These are phyloP conservation scores for Paecilomyces sp. DNA, from an alignment of 2,329 filamentous ascomycete species.

Conservation along the genomic window DNA sequence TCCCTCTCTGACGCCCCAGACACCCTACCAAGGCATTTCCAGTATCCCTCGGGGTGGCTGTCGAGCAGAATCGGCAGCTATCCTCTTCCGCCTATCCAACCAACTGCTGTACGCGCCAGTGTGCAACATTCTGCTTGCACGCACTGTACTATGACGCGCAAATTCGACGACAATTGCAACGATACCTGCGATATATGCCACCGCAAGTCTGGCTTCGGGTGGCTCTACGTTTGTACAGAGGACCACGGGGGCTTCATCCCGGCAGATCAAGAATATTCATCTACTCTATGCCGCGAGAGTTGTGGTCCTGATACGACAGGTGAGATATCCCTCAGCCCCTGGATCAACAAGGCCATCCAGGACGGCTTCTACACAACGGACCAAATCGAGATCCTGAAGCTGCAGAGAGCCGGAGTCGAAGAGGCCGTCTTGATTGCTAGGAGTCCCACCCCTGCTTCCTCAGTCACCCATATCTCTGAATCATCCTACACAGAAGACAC, in stretches of 20 bases:
- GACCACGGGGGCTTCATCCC: slow-evolving; percentile 47
- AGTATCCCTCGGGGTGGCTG: neutral
- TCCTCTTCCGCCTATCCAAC: neutral
- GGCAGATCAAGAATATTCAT: slow-evolving; percentile 24
- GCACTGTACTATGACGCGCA: slow-evolving; percentile 60
- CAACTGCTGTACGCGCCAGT: neutral
- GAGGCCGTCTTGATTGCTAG: slow-evolving; percentile 15
- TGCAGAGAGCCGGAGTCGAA: slow-evolving; percentile 30
- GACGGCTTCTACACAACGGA: slow-evolving; percentile 35
- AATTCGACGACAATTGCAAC: slow-evolving; percentile 44
- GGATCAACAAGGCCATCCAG: slow-evolving; percentile 35
- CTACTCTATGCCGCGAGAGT: slow-evolving; percentile 15
- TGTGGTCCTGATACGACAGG: slow-evolving; percentile 3
- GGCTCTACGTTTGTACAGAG: slow-evolving; percentile 66
- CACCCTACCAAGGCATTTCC: neutral
- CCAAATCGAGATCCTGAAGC: slow-evolving; percentile 33
- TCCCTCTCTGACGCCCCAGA: neutral
- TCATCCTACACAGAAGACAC: neutral
- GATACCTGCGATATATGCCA: slow-evolving; percentile 54
- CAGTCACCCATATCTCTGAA: neutral
- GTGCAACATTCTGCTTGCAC: slow-evolving; percentile 45
- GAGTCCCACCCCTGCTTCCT: slow-evolving; percentile 1
- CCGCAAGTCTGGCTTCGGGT: slow-evolving; percentile 53
- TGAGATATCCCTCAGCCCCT: slow-evolving; percentile 24
- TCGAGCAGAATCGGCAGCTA: neutral